Evolutionary conservation across 345 rosid species (phyloP).

Genomic region (Arabis hirsuta): DNA sequence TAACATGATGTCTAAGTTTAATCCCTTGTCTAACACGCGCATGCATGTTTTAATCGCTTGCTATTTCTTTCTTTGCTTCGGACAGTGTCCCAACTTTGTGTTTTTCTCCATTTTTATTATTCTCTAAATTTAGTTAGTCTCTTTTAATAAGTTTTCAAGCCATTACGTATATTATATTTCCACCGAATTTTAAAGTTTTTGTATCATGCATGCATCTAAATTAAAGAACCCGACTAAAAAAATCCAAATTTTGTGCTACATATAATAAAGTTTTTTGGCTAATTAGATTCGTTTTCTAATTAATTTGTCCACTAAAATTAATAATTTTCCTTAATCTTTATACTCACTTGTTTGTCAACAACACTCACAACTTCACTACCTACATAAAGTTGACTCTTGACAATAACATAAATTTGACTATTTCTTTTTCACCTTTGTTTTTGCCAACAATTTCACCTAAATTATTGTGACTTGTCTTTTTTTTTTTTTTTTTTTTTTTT

Average conservation of each 20-base stretch:
- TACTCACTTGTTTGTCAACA: conserved; percentile 20
- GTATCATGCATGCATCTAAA: conserved; percentile 21
- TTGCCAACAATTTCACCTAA: conserved; percentile 33
- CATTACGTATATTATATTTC: neutral
- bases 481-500: neutral
- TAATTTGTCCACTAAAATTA: neutral
- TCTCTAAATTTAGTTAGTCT: too few relatives aligned
- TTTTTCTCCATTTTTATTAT: too few relatives aligned
- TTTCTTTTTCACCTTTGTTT: neutral
- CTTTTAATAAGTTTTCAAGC: too few relatives aligned
- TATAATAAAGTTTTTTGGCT: neutral
- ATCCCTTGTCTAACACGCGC: too few relatives aligned
- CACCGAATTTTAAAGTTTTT: conserved; percentile 12
- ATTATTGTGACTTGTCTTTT: conserved; percentile 17
- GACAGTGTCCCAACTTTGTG: conserved; percentile 6
- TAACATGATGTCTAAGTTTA: too few relatives aligned
- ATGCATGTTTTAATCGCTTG: conserved; percentile 42
- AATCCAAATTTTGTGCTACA: conserved; percentile 10
- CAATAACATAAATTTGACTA: conserved; percentile 16
- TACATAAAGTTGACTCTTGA: conserved; percentile 20
- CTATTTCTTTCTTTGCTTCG: conserved; percentile 48
- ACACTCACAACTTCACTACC: conserved; percentile 10
- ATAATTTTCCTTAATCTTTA: conserved; percentile 17
- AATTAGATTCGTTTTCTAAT: neutral
- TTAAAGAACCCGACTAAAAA: conserved; percentile 19